Percentiles rank a stretch among this genome's conserved stretches.
phyloP scores from a whole-genome alignment of 2,329 filamentous ascomycete genomes.

The Cladorrhinum sp. region DNA sequence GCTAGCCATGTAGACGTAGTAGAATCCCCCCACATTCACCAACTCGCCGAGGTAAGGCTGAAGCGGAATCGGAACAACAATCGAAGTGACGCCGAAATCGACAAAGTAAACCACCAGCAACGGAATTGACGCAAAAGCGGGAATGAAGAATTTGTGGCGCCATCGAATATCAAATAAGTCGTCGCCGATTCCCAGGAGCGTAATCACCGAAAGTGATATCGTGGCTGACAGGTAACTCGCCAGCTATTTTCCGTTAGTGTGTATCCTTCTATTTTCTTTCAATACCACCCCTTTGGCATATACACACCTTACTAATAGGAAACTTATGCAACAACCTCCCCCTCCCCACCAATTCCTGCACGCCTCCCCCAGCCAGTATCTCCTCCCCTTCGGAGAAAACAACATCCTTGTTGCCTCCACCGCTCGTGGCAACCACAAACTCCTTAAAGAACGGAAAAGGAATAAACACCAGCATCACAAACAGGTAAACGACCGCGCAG shows the following conservation, averaged over 20 bases:
- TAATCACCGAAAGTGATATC: conserved; percentile 85
- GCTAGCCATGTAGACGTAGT: conserved; percentile 96
- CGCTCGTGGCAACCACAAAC: conserved; percentile 90
- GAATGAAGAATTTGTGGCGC: conserved; percentile 98
- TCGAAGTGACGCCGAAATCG: conserved; percentile 94
- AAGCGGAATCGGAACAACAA: conserved; percentile 84
- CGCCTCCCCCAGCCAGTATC: no score
- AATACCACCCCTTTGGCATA: background rate
- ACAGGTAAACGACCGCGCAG: conserved; percentile 86
- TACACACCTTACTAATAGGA: conserved; percentile 80
- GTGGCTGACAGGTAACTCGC: conserved; percentile 93
- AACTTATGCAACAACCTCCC: conserved; percentile 88
- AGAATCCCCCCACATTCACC: conserved; percentile 75
- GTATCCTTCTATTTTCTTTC: background rate
- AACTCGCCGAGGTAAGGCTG: conserved; percentile 81
- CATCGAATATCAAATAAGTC: conserved; percentile 97
- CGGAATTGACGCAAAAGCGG: conserved; percentile 87
- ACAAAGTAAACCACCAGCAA: conserved; percentile 97
- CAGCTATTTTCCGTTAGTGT: conserved; percentile 54
- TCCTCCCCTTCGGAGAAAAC: conserved; percentile 66
- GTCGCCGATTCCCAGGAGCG: conserved; percentile 88
- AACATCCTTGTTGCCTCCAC: conserved; percentile 86
- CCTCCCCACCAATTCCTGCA: conserved; percentile 70
- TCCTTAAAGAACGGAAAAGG: conserved; percentile 98
- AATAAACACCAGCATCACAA: conserved; percentile 86